Base-by-base conservation (phyloP, 148 eudicot genomes). In the Gaultheria prostrata region DNA sequence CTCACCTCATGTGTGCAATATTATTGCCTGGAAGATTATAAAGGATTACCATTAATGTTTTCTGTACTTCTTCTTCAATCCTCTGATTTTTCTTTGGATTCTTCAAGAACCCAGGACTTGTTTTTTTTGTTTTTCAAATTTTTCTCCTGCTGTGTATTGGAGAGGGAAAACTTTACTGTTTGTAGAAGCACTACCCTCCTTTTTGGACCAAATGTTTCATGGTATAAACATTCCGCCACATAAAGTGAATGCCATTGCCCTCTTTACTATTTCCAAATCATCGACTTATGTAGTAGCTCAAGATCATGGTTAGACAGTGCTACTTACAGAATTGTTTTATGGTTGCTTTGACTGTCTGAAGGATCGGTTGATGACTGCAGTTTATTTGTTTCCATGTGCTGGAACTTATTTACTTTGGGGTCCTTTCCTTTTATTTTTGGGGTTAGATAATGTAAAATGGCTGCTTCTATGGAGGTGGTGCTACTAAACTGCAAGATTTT, bases 21-120 rank as follows among this genome's bases (percentile, higher is more conserved):
- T 24, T 4, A 48, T 76, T 76, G 56, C 33, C 46, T 8, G 12
- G 18, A 24, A n/a, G 11, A 35, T 10, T 75, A 11, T 76, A 48
- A 48, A 24, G 33, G 1, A 18, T 6, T 8, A 48, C 5, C 2
- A 46, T 76, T 46, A 32, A 76, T 76, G 56, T 46, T 26, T 76
- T 46, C 33, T 48, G 30, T 15, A 13, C 24, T 24, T 75, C 8
- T 74, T 74, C 15, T 46, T 18, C 10, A 35, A 24, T 3, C 26
- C 26, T 73, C 50, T 73, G 20, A 43, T 35, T 73, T 6, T 18
- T 73, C 26, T 7, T 6, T n/a, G 77, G 50, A 73, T 73, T 9
- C n/a, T 73, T 73, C 77, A 73, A 39, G 50, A 73, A 20, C 49
- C 17, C 75, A 32, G 20, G 51, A 74, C 77, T 43, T 74, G 49